Base-by-base conservation (phyloP, 108 stramenopile genomes). In the Pseudonitzschia delicatissima region DNA sequence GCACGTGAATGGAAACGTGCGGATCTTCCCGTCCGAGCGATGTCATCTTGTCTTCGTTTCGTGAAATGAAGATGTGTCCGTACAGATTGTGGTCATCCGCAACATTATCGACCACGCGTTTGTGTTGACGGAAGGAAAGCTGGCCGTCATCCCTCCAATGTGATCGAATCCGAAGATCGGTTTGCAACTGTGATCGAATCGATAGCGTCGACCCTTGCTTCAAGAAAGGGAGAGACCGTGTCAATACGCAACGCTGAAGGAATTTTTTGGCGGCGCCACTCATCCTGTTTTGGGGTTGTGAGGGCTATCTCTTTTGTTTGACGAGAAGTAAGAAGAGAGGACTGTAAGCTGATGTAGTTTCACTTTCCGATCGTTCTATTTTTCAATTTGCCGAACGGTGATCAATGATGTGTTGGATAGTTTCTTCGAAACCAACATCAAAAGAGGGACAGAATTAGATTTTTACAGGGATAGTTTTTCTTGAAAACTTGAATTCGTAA, bases 61-160 rank as follows among this genome's bases (percentile, higher is more conserved):
- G 45, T 26, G 61, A 71, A 0, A 78, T 51, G 28, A 28, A 47
- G 26, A 77, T 31, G 13, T 48, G 61, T 28, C 20, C 53, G 4
- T n/a, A 61, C 37, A 2, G 3, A 7, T 2, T 33, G 37, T 35
- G 37, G 33, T 27, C 13, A 27, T 59, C 53, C 1, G 32, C 26
- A 3, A 39, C 39, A 15, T 5, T 25, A 8, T 51, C 26, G 23
- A 11, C 8, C 34, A 20, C 40, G 1, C 31, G 18, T 25, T 5
- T 57, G 1, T 17, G 42, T 60, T 80, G 83, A 8, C 49, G 5
- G 13, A 82, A 58, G 7, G 71, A 57, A 1, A 78, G 21, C 5
- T 47, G 31, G 1, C 79, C 85, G 62, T 83, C 85, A 45, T 87
- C 82, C n/a, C 85, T 49, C 85, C 85, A 87, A 39, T 67, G 66